These are phyloP conservation scores for Cajanus cajan DNA, from an alignment of 306 rosid genomes.

Conservation along the genomic window DNA sequence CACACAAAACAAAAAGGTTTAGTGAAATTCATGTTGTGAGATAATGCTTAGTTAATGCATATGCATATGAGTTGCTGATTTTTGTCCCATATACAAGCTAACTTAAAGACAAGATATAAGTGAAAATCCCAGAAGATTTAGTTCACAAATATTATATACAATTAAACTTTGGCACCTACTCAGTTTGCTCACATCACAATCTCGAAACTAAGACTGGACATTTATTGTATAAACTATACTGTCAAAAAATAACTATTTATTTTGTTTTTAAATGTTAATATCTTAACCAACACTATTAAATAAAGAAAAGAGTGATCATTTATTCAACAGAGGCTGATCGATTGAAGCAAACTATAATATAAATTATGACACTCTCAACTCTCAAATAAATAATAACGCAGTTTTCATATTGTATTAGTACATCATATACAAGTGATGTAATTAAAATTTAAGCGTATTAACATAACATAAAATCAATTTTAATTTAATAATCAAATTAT, in stretches of 20 bases:
- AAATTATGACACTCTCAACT: background rate
- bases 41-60: background rate
- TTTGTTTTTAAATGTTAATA: background rate
- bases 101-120: conserved; percentile 28
- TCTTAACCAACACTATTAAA: background rate
- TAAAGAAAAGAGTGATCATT: background rate
- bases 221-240: background rate
- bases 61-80: conserved; percentile 24
- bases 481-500: background rate
- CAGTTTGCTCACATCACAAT: conserved; percentile 26
- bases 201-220: background rate
- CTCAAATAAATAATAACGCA: background rate
- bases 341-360: background rate
- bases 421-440: background rate
- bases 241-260: background rate
- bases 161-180: conserved; percentile 22
- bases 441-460: background rate
- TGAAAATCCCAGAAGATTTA: conserved; percentile 34
- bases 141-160: conserved; percentile 14
- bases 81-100: conserved; percentile 28
- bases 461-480: background rate
- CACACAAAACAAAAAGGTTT: background rate
- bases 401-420: background rate
- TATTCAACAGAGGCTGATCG: background rate
- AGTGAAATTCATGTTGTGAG: background rate